phyloP scores from a whole-genome alignment of 1,284 basidiomycete genomes.

The Pulveroboletus sp. region DNA sequence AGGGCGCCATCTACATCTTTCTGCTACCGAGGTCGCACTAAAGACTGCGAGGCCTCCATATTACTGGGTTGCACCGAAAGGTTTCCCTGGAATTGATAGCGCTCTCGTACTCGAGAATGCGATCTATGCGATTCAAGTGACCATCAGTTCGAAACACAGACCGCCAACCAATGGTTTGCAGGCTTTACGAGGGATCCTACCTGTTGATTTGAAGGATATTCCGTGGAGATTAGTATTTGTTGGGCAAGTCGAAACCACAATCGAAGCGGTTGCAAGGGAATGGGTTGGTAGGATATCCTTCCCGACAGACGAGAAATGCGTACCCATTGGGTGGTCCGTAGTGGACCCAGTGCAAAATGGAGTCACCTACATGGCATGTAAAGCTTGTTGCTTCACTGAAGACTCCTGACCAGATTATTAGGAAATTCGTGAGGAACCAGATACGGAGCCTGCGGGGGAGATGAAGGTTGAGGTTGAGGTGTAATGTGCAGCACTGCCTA shows the following conservation, averaged over 20 bases:
- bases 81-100: neutral
- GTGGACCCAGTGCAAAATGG: too few relatives aligned
- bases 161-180: neutral
- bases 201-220: neutral
- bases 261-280: neutral
- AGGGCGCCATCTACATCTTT: neutral
- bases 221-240: neutral
- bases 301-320: too few relatives aligned
- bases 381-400: too few relatives aligned
- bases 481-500: too few relatives aligned
- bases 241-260: fast-evolving
- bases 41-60: neutral
- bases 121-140: neutral
- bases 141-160: neutral
- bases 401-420: too few relatives aligned
- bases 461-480: too few relatives aligned
- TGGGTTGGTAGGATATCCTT: neutral
- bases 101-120: neutral
- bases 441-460: too few relatives aligned
- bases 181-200: neutral
- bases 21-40: neutral
- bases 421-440: too few relatives aligned
- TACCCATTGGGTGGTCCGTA: too few relatives aligned
- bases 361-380: too few relatives aligned
- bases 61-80: neutral